phyloP scores from a whole-genome alignment of 1,139 yeast species.

The Candida glucosophila region DNA sequence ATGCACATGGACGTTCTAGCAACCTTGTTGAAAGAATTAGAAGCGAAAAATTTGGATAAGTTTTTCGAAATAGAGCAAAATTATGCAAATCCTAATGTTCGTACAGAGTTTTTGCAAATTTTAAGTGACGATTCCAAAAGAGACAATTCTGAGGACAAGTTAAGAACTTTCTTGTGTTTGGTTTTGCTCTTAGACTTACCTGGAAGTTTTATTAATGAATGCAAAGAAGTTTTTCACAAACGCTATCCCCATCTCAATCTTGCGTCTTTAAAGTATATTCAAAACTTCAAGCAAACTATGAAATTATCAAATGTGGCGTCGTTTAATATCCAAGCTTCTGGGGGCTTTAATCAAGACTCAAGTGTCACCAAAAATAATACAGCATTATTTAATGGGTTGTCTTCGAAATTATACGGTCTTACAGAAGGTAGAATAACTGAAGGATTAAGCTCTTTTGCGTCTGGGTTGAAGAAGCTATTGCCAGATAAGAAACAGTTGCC shows the following conservation, averaged over 20 bases:
- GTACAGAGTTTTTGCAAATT: slow-evolving; percentile 50
- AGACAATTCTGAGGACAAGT: slow-evolving; percentile 64
- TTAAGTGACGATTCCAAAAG: slow-evolving; percentile 42
- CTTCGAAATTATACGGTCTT: slow-evolving; percentile 69
- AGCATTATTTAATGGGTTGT: slow-evolving; percentile 69
- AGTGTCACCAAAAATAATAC: slow-evolving; percentile 28
- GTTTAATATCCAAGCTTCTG: slow-evolving; percentile 7
- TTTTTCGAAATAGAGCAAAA: slow-evolving; percentile 91
- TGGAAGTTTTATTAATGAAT: slow-evolving; percentile 51
- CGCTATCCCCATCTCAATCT: slow-evolving; percentile 54
- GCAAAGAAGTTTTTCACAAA: slow-evolving; percentile 51
- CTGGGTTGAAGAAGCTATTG: slow-evolving; percentile 77
- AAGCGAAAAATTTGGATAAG: slow-evolving; percentile 77
- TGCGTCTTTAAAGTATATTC: slow-evolving; percentile 60
- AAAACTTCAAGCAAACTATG: slow-evolving; percentile 71
- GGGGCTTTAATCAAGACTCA: slow-evolving; percentile 8
- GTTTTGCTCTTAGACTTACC: slow-evolving; percentile 51
- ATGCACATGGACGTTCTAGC: slow-evolving; percentile 97
- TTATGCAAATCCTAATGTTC: slow-evolving; percentile 51
- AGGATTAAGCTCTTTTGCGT: slow-evolving; percentile 78
- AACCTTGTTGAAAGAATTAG: slow-evolving; percentile 71
- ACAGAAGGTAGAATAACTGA: slow-evolving; percentile 76
- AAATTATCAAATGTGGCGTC: slow-evolving; percentile 48
- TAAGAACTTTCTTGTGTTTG: slow-evolving; percentile 78
- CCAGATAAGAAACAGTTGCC: slow-evolving; percentile 88